A percentile compares a stretch with the other conserved stretches of the same genome.
Evolutionary conservation across 495 filamentous ascomycete genomes (phyloP).

Genomic region (Diplogelasinospora grovesii): DNA sequence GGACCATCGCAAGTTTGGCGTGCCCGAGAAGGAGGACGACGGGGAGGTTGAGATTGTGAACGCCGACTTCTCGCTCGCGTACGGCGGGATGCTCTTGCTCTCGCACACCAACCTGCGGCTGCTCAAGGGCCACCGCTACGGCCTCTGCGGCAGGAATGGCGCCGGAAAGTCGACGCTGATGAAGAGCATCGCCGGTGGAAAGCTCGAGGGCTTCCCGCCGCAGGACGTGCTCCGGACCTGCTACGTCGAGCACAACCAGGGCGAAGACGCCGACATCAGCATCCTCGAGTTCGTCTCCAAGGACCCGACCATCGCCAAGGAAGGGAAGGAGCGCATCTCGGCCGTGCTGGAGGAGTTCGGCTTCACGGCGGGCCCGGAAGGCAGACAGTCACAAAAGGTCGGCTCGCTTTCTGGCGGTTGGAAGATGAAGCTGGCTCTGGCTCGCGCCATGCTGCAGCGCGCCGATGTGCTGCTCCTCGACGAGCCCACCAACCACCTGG

Average conservation of each 20-base stretch:
- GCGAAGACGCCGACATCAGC: slow-evolving; percentile 90
- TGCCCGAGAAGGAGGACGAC: slow-evolving; percentile 77
- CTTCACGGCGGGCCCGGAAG: slow-evolving; percentile 83
- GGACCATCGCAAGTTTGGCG: slow-evolving; percentile 79
- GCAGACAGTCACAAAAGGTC: slow-evolving; percentile 77
- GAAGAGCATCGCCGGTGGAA: slow-evolving; percentile 90
- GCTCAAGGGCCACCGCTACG: slow-evolving; percentile 93
- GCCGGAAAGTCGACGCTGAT: slow-evolving; percentile 98
- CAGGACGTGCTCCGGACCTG: slow-evolving; percentile 88
- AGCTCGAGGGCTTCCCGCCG: slow-evolving; percentile 93
- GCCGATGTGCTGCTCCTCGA: slow-evolving; percentile 94
- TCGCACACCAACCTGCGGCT: slow-evolving; percentile 94
- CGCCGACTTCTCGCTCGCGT: slow-evolving; percentile 93
- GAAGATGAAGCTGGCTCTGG: slow-evolving; percentile 99
- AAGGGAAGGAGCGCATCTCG: slow-evolving; percentile 72
- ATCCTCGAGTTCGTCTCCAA: slow-evolving; percentile 87
- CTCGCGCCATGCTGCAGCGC: slow-evolving; percentile 91
- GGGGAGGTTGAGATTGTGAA: slow-evolving; percentile 91
- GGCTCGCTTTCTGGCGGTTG: slow-evolving; percentile 97
- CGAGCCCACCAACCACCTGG: slow-evolving; percentile 98
- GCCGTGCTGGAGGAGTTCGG: slow-evolving; percentile 83
- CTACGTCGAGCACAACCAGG: slow-evolving; percentile 98
- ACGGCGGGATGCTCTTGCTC: slow-evolving; percentile 95
- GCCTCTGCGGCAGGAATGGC: slow-evolving; percentile 93
- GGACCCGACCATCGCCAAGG: slow-evolving; percentile 71